A percentile compares a stretch with the other conserved stretches of the same genome.
Evolutionary conservation across 257 asterid genomes (phyloP).

Genomic region (Leonotis leonurus): DNA sequence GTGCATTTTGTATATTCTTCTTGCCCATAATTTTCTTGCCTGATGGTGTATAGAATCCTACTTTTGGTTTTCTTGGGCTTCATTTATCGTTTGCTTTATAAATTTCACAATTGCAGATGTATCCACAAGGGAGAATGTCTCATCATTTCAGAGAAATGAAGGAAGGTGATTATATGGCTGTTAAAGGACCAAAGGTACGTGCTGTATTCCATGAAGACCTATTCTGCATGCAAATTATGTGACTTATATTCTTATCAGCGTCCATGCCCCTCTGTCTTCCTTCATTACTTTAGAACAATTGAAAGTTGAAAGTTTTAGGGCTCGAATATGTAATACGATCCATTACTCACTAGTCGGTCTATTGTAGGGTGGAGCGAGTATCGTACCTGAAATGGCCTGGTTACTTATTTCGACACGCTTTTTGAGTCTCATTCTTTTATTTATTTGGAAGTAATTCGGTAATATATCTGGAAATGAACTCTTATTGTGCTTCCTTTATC

Average conservation of each 20-base stretch:
- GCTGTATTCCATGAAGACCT: neutral
- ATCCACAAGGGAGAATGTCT: conserved; percentile 99
- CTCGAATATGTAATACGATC: neutral
- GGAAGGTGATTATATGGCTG: conserved; percentile 79
- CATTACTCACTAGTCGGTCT: neutral
- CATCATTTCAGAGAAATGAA: conserved; percentile 92
- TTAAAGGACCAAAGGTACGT: conserved; percentile 95
- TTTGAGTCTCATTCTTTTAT: neutral
- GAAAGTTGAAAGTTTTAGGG: neutral
- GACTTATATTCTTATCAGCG: neutral
- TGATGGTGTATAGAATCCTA: neutral
- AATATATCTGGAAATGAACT: conserved; percentile 3
- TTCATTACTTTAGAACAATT: neutral
- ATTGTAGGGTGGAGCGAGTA: neutral
- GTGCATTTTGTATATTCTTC: conserved; percentile 21
- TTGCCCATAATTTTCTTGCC: neutral
- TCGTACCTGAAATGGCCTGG: neutral
- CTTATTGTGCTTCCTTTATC: neutral
- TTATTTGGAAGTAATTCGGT: neutral
- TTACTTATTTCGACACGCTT: neutral
- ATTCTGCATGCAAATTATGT: neutral
- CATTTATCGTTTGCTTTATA: conserved; percentile 12
- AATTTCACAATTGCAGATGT: conserved; percentile 53
- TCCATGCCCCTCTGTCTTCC: neutral
- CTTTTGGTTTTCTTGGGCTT: neutral